Evolutionary conservation across 2,329 filamentous ascomycete genomes (phyloP), one percentile per base, ranked within the genome.

Genomic region (Sclerotinia nivalis): DNA sequence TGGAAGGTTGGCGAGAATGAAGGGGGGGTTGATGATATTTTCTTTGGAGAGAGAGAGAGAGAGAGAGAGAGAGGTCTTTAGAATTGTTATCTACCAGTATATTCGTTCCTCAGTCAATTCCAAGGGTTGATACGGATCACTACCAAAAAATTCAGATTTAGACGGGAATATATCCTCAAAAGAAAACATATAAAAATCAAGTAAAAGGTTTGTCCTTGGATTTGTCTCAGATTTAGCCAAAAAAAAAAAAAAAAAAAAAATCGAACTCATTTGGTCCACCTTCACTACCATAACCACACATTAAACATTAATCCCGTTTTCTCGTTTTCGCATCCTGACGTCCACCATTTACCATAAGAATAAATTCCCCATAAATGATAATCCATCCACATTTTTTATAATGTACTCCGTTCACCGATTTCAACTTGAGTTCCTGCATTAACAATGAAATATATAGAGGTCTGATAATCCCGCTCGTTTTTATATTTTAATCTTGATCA

Each of bases 1-100:
- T 66, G 62, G 28, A 6, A 55, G 5, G 6, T 66, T 56, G 62
- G 49, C 49, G 62, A 66, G 62, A 43, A 56, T 66, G 49, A 66
- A 31, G 49, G 37, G 45, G 61, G 18, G 1, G 18, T 40, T 40
- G 37, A 40, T 40, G 37, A 40, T 40, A 40, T 40, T 40, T 40
- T 13, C 10, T 40, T 13, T 2, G 9, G 37, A 12, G 37, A 3
- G 37, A 40, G 37, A 22, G 18, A 10, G 34, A 40, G 18, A 9
- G 1, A 15, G 25, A 22, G 9, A 4, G 10, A 37, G 15, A 25
- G 25, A 22, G 45, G 9, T 12, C 7, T 5, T 5, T n/a, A 9
- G 25, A 25, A 31, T 10, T 37, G 34, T 5, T 7, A 37, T 37
- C 34, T 37, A 37, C 9, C 34, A 7, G 6, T 40, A 40, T 40